Conservation (phyloP, 345 rosid species). For the Hibiscus trionum region DNA sequence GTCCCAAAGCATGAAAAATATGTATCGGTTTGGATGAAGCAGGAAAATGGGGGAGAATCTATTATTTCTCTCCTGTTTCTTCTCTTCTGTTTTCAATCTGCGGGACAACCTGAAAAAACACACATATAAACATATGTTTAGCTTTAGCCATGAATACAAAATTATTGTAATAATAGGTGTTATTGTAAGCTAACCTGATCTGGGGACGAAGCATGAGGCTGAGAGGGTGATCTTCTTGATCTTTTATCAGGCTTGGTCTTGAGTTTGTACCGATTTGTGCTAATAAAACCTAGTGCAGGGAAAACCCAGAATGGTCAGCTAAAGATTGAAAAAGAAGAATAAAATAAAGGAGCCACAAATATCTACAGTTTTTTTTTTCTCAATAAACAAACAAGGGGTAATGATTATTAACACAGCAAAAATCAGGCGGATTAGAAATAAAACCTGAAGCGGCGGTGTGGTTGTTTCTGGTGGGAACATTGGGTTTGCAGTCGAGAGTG, state of each 20-base stretch:
- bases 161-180: too few species aligned
- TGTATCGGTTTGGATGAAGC: not conserved
- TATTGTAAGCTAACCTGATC: slow-evolving; percentile 26
- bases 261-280: not conserved
- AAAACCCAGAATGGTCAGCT: not conserved
- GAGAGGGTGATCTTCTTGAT: slow-evolving; percentile 20
- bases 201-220: slow-evolving; percentile 17
- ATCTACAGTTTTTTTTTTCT: not conserved
- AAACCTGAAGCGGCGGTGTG: slow-evolving; percentile 9
- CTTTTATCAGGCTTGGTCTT: slow-evolving; percentile 14
- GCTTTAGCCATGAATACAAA: not conserved
- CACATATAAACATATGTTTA: not conserved
- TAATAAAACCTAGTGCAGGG: slow-evolving; percentile 2
- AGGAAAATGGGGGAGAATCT: not conserved
- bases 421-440: too few species aligned
- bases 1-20: not conserved
- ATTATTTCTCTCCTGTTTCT: slow-evolving; percentile 2
- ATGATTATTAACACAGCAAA: too few species aligned
- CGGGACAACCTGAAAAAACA: slow-evolving; percentile 13
- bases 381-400: too few species aligned
- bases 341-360: slow-evolving; percentile 4
- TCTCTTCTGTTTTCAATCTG: slow-evolving; percentile 3
- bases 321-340: not conserved
- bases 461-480: slow-evolving; percentile 11
- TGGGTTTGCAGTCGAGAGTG: slow-evolving; percentile 21